Base-by-base conservation (phyloP, 2,329 filamentous ascomycete species). In the Cephalotrichum gorgonifer region DNA sequence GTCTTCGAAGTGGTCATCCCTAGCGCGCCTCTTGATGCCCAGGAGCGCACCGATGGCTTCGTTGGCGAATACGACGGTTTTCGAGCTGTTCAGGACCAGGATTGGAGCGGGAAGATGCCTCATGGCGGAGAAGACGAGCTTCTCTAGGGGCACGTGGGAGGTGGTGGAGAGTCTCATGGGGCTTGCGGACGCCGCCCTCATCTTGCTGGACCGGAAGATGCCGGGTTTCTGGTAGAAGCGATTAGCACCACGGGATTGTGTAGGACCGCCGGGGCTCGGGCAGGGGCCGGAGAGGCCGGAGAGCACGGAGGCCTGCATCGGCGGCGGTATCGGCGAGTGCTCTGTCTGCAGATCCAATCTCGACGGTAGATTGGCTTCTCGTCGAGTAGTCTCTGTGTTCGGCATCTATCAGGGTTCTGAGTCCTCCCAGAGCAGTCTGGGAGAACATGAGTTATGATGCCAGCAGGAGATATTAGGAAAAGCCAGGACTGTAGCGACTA, bases 101-200 rank as follows among this genome's bases (percentile, higher is more conserved):
- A 87, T 62, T 0, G 86, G 86, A 43, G 87, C 78, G 0, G 86
- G 86, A 5, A 90, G 70, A 58, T 86, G 88, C 58, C 86, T 83
- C 64, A 90, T 68, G 5, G 84, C 80, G 1, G 81, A 76, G 51
- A 86, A 79, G 22, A 83, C 81, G 35, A 82, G 64, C 56, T 79
- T 75, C 1, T 68, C 72, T 0, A 74, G 69, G 0, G 71, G 74
- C 44, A 73, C 67, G 48, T 62, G 62, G 0, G 73, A 72, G 63
- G 78, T 73, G 6, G 66, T 51, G 12, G 70, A 52, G 17, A 60
- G 61, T 6, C 45, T 50, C 25, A 50, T 12, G 11, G 27, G 35
- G 35, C 35, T 39, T 20, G 35, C 35, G 35, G 35, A 39, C 5
- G 17, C 35, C 35, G 35, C 35, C 35, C 35, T 39, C 35, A 20